Evolutionary conservation across 2,329 filamentous ascomycete species (phyloP), one percentile per base, ranked within the genome.

Genomic region (Alternaria sp.): DNA sequence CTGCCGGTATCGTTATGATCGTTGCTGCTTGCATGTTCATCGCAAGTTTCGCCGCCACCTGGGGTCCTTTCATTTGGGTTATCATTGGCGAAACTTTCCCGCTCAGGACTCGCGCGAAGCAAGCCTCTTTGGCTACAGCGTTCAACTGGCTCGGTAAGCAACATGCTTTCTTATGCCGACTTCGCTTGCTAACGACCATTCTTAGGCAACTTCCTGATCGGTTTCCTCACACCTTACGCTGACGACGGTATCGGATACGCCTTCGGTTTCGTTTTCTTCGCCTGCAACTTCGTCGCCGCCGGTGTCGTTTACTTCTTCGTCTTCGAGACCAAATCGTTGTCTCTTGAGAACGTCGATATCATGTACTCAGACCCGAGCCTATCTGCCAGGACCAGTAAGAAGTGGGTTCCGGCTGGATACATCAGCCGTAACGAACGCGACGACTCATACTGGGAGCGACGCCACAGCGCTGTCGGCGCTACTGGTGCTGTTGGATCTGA

Each of bases 21-120:
- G 87, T 91, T 10, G 87, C 90, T 58, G 88, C 90, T 3, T 92
- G 88, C 78, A 87, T 93, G 82, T 93, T 92, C 79, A 93, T 93
- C 60, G 86, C 88, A 53, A 89, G 87, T 2, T 94, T 92, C 69
- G 90, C 90, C 25, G 82, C 83, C 47, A 91, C 89, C 3, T 92
- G 75, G 74, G 90, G 90, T 12, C 90, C 90, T 0, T 84, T 84
- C 71, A 75, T 84, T 9, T 85, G 84, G 84, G 78, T 83, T 1
- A 82, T 85, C 30, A 79, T 79, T 21, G 75, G 73, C 30, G 75
- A 78, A 53, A 77, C 67, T 2, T 77, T 77, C 63, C 72, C 74
- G n/a, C 71, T 77, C 4, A 69, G 75, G 20, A 75, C 75, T 21
- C 72, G 73, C 50, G 75, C 75, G n/a, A 77, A 78, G 69, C 75